Percentiles rank a stretch among this genome's conserved stretches.
These are phyloP conservation scores for Plicaturopsis crispa DNA, from an alignment of 768 basidiomycete genomes.

Conservation along the genomic window DNA sequence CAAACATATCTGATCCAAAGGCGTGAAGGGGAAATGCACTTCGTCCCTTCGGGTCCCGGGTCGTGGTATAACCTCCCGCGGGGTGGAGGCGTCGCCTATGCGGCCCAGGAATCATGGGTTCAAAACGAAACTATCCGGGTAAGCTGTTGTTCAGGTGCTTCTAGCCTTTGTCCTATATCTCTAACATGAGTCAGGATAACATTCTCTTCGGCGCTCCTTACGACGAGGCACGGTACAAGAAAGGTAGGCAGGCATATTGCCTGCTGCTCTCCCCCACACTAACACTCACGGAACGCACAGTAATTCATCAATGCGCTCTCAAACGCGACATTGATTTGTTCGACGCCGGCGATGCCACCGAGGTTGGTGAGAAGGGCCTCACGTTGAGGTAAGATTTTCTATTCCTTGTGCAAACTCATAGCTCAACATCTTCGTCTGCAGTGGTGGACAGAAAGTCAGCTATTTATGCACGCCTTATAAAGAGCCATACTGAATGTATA, in stretches of 20 bases:
- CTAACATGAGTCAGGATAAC: slow-evolving; percentile 27
- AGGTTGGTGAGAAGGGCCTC: slow-evolving; percentile 37
- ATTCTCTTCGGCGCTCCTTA: slow-evolving; percentile 41
- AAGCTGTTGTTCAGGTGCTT: not conserved
- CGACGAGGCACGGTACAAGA: slow-evolving; percentile 35
- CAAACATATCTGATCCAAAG: not conserved
- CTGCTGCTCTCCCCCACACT: not conserved
- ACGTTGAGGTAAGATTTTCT: slow-evolving; percentile 11
- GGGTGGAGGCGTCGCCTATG: slow-evolving; percentile 36
- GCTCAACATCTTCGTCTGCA: not conserved
- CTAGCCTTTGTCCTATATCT: not conserved
- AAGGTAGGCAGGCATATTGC: slow-evolving; percentile 21
- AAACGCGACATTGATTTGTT: slow-evolving; percentile 21
- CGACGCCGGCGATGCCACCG: slow-evolving; percentile 25
- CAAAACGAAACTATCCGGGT: slow-evolving; percentile 32
- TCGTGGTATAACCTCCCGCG: slow-evolving; percentile 36
- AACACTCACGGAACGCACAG: slow-evolving; percentile 8
- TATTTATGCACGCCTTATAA: slow-evolving; percentile 15
- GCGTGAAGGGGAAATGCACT: slow-evolving; percentile 28
- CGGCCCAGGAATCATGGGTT: slow-evolving; percentile 43
- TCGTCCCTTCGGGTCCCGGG: slow-evolving; percentile 19
- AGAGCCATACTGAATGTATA: not conserved
- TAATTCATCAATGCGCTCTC: slow-evolving; percentile 28
- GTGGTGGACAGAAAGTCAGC: slow-evolving; percentile 60
- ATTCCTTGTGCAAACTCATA: not conserved